phyloP scores from a whole-genome alignment of 805 yeast genomes.

The Hanseniaspora vineae region DNA sequence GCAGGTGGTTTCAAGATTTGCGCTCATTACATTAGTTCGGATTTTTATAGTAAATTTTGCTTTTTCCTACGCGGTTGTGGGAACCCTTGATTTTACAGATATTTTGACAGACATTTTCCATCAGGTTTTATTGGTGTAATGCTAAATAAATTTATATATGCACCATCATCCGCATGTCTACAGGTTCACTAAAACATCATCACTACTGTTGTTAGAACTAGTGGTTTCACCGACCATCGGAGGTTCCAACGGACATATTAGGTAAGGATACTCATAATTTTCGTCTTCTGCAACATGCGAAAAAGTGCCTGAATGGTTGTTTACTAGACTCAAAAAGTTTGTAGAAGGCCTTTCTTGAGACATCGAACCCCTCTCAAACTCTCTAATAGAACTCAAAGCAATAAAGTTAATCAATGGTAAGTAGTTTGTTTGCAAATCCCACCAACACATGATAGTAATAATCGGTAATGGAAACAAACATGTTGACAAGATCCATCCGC shows the following conservation, averaged over 20 bases:
- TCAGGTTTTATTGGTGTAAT: slow-evolving; percentile 1
- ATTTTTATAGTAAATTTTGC: slow-evolving; percentile 12
- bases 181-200: background rate
- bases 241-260: slow-evolving; percentile 62
- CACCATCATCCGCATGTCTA: too few relatives aligned
- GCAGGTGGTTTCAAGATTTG: slow-evolving; percentile 11
- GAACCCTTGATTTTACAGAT: background rate
- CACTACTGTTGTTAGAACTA: background rate
- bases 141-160: background rate
- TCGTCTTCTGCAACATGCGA: slow-evolving; percentile 18
- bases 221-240: slow-evolving; percentile 47
- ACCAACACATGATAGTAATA: slow-evolving; percentile 48
- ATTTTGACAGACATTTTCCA: slow-evolving; percentile 1
- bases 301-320: slow-evolving; percentile 1
- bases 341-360: slow-evolving; percentile 5
- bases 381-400: slow-evolving; percentile 69
- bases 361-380: slow-evolving; percentile 24
- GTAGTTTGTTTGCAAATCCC: slow-evolving; percentile 73
- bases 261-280: slow-evolving; percentile 65
- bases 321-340: slow-evolving; percentile 6
- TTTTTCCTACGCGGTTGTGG: slow-evolving; percentile 10
- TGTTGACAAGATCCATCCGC: slow-evolving; percentile 64
- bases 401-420: slow-evolving; percentile 74
- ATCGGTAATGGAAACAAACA: slow-evolving; percentile 67
- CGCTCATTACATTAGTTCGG: slow-evolving; percentile 10